Conservation (phyloP, 2,329 filamentous ascomycete genomes). For the Cercospora nicotianae region DNA sequence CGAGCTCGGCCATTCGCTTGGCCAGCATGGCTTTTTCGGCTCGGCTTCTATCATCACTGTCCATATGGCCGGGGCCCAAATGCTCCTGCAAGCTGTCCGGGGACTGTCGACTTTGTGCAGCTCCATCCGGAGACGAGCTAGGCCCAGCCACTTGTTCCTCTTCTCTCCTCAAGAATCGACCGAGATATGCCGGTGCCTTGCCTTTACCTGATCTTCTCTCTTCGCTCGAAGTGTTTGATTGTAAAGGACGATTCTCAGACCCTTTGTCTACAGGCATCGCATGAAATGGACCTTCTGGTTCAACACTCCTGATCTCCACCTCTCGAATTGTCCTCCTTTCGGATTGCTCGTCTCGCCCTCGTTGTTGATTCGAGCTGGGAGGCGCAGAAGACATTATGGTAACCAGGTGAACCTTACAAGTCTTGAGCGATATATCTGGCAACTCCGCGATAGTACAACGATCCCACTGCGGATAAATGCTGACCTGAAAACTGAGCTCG, state of each 20-base stretch:
- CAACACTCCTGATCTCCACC: neutral
- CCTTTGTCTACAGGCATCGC: neutral
- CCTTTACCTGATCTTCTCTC: neutral
- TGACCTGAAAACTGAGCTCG: neutral
- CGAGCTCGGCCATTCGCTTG: neutral
- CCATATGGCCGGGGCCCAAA: neutral
- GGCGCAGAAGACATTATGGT: neutral
- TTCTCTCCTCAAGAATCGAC: neutral
- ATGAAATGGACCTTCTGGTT: neutral
- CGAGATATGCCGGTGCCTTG: neutral
- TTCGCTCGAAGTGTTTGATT: neutral
- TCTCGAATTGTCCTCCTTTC: neutral
- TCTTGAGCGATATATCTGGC: constrained; percentile 1
- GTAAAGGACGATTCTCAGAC: neutral
- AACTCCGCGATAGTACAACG: neutral
- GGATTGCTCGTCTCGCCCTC: neutral
- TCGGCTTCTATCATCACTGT: neutral
- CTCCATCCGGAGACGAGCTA: neutral
- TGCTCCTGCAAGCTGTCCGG: neutral
- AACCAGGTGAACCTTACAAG: neutral
- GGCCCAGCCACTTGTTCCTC: neutral
- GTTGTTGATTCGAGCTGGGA: neutral
- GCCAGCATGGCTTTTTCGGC: neutral
- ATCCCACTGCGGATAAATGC: constrained; percentile 6
- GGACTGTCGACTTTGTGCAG: neutral